Base-by-base conservation (phyloP, 345 rosid species). In the Toxicodendron radicans region DNA sequence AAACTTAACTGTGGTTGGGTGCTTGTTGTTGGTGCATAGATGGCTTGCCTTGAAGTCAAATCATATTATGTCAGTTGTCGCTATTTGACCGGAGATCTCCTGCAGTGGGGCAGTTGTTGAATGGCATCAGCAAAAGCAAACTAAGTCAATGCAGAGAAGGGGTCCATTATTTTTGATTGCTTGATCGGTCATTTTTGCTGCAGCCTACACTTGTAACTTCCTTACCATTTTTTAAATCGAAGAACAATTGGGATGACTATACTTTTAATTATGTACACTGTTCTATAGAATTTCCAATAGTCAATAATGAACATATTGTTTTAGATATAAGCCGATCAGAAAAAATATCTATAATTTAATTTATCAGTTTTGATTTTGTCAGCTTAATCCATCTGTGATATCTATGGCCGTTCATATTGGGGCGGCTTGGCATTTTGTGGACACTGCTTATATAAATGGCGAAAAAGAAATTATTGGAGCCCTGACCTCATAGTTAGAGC, bases 71-170 rank as follows among this genome's bases (percentile, higher is more conserved):
- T 46, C 51, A 46, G 12, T 46, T 46, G 51, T n/a, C 14, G 16
- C 27, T 18, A 41, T 18, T 7, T 63, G 24, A 56, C 66, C 17
- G 2, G 7, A 23, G 20, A 33, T 35, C 17, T 38, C 20, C 20
- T 16, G 13, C 9, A 0, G 21, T 16, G 45, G 21, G 49, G 67
- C 6, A 18, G 51, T n/a, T 41, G 51, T 9, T 5, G 17, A 64
- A 64, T 38, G 67, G 51, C 46, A 18, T 7, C 51, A 64, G 13
- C 10, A 11, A 0, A 1, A 14, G 18, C 68, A 64, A 35, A 66
- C 57, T 7, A 49, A 49, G 70, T 66, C 68, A 10, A 64, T 43
- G 30, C 23, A 10, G 24, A 63, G 51, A 63, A 63, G 66, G 18
- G 66, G 46, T 35, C 46, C 66, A 13, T 33, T 21, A 18, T 35